Evolutionary conservation across 768 basidiomycete species (phyloP), one percentile per base, ranked within the genome.

Genomic region (Sporobolomyces pararoseus): DNA sequence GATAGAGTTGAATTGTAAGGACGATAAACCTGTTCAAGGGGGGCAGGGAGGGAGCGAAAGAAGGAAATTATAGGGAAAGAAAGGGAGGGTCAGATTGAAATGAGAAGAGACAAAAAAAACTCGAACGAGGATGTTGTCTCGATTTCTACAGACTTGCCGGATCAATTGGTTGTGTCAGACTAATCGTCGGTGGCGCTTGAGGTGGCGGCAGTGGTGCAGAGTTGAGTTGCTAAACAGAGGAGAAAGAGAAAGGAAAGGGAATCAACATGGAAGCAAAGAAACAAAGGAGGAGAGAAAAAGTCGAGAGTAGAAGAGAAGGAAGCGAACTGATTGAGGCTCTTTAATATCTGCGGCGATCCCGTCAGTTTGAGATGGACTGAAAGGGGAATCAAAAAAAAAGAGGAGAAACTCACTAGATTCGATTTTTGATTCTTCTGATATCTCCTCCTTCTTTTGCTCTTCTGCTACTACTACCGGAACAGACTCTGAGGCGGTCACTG

Each of bases 1-100:
- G 68, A 60, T 3, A 70, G 54, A 4, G 68, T 65, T 13, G 68
- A 70, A 4, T 25, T 10, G 63, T 70, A 70, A 0, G 68, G 68
- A 42, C 68, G 68, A 52, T 65, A 70, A 2, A 65, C 63, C 68
- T 70, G 63, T 25, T 16, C 37, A 19, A 19, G 19, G 21, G 35
- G 31, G 27, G 47, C 44, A 19, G 9, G 50, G 35, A 17, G 52
- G 13, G 31, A 52, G 21, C 16, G 17, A 27, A 29, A 10, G 1
- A 10, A 25, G 66, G 1, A 10, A 25, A 58, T 27, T 46, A 51
- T 19, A n/a, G 35, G 49, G 9, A n/a, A 53, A 19, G 63, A 7
- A 47, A 23, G 21, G 21, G 46, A 47, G 12, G 46, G 46, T 14
- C 7, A 14, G 46, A 47, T 23, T 13, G 13, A 6, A 21, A 23